These are phyloP conservation scores for Apiosordaria backusii DNA, from an alignment of 495 filamentous ascomycete species.

Conservation along the genomic window DNA sequence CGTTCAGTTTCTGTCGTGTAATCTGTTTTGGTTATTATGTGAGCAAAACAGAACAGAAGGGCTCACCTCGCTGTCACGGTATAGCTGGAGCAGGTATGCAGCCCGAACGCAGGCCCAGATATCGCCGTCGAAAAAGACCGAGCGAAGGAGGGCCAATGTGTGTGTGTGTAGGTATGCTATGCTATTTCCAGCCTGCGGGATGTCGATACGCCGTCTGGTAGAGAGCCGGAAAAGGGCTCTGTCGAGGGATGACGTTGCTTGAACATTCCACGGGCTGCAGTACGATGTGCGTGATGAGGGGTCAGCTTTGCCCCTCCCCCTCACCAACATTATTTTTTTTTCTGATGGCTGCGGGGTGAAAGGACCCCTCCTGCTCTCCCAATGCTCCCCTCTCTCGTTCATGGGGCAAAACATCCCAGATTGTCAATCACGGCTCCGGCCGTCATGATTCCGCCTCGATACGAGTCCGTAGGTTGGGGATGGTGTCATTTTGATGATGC, in stretches of 20 bases:
- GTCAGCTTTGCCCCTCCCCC: slow-evolving; percentile 5
- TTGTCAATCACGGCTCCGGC: slow-evolving; percentile 8
- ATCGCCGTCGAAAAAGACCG: not conserved
- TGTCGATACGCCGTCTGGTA: too few relatives aligned
- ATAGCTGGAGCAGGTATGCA: not conserved
- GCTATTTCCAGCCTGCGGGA: not conserved
- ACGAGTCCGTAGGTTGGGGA: not conserved
- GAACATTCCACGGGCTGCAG: not conserved
- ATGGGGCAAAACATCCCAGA: not conserved
- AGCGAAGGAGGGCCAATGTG: not conserved
- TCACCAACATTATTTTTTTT: slow-evolving; percentile 11
- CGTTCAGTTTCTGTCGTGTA: slow-evolving; percentile 20
- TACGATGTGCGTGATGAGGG: too few relatives aligned
- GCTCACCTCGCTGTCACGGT: not conserved
- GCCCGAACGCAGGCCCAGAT: not conserved
- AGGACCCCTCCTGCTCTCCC: slow-evolving; percentile 3
- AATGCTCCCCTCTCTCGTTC: not conserved
- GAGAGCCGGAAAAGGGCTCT: too few relatives aligned
- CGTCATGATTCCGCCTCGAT: not conserved
- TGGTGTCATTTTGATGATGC: not conserved
- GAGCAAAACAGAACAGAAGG: not conserved
- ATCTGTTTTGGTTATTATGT: slow-evolving; percentile 13
- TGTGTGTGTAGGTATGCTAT: too few relatives aligned
- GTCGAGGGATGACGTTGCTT: not conserved
- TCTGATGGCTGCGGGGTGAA: not conserved